These are phyloP conservation scores for Hansfordia pulvinata DNA, from an alignment of 2,329 filamentous ascomycete genomes.

Conservation along the genomic window DNA sequence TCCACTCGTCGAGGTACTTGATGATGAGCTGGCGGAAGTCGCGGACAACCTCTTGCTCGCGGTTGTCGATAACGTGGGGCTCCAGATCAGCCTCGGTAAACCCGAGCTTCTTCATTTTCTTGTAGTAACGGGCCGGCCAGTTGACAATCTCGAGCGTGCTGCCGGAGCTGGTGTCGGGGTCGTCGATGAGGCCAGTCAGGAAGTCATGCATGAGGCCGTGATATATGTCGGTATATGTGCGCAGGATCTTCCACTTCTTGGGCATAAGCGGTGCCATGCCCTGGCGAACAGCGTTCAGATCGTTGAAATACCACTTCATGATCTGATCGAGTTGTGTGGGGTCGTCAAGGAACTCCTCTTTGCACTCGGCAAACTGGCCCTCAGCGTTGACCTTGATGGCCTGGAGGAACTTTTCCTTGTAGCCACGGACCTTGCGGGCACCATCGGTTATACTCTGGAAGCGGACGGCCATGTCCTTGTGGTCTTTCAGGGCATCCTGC, in stretches of 20 bases:
- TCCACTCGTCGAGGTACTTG: conserved; percentile 92
- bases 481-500: conserved; percentile 89
- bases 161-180: conserved; percentile 69
- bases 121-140: conserved; percentile 92
- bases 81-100: conserved; percentile 62
- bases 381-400: conserved; percentile 63
- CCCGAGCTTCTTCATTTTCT: conserved; percentile 86
- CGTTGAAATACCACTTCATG: conserved; percentile 95
- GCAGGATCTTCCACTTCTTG: conserved; percentile 91
- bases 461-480: conserved; percentile 82
- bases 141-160: conserved; percentile 87
- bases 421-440: conserved; percentile 81
- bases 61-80: conserved; percentile 81
- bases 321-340: conserved; percentile 73
- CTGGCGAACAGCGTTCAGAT: conserved; percentile 85
- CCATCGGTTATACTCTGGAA: conserved; percentile 95
- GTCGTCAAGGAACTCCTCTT: conserved; percentile 69
- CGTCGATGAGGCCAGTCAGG: conserved; percentile 68
- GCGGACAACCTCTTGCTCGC: conserved; percentile 78
- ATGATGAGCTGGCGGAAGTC: conserved; percentile 95
- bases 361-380: conserved; percentile 58
- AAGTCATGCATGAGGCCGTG: conserved; percentile 94
- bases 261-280: conserved; percentile 89
- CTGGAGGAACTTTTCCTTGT: conserved; percentile 89
- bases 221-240: conserved; percentile 82